These are phyloP conservation scores for Leavenworthia alabamica DNA, from an alignment of 345 rosid species.

Conservation along the genomic window DNA sequence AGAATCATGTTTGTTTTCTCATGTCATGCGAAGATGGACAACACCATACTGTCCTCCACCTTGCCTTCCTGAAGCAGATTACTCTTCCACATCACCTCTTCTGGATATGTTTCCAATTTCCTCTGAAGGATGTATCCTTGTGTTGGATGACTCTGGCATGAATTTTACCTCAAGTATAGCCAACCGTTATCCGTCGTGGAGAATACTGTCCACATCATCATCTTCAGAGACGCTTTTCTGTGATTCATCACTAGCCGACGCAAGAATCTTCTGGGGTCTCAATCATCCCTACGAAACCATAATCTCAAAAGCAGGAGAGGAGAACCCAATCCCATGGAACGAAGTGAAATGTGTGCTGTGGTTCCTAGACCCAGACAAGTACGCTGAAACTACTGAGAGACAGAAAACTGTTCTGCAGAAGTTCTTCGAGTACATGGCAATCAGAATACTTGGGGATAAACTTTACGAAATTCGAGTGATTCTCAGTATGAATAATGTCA, in stretches of 20 bases:
- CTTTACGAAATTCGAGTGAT: constrained; percentile 48
- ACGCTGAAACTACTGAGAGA: constrained; percentile 40
- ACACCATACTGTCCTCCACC: constrained; percentile 20
- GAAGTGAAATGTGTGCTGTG: constrained; percentile 60
- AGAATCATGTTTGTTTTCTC: constrained; percentile 59
- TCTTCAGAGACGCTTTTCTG: constrained; percentile 39
- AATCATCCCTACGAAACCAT: constrained; percentile 59
- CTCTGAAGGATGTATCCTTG: constrained; percentile 49
- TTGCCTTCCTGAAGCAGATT: constrained; percentile 55
- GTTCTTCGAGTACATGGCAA: constrained; percentile 68
- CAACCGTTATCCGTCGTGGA: constrained; percentile 41
- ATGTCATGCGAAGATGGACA: constrained; percentile 34
- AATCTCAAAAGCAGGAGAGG: constrained; percentile 37
- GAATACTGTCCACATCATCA: constrained; percentile 54
- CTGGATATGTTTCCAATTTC: constrained; percentile 45
- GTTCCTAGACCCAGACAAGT: constrained; percentile 52
- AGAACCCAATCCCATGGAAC: constrained; percentile 59
- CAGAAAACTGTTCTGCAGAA: constrained; percentile 49
- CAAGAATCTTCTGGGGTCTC: constrained; percentile 62
- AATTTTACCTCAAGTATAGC: constrained; percentile 60
- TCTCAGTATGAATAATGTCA: constrained; percentile 70
- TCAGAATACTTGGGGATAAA: constrained; percentile 52
- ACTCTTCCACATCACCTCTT: constrained; percentile 39
- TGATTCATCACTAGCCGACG: constrained; percentile 37
- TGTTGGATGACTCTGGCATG: constrained; percentile 61